Evolutionary conservation across 169 alveolate genomes (phyloP).

Genomic region (Plasmodium vivax): DNA sequence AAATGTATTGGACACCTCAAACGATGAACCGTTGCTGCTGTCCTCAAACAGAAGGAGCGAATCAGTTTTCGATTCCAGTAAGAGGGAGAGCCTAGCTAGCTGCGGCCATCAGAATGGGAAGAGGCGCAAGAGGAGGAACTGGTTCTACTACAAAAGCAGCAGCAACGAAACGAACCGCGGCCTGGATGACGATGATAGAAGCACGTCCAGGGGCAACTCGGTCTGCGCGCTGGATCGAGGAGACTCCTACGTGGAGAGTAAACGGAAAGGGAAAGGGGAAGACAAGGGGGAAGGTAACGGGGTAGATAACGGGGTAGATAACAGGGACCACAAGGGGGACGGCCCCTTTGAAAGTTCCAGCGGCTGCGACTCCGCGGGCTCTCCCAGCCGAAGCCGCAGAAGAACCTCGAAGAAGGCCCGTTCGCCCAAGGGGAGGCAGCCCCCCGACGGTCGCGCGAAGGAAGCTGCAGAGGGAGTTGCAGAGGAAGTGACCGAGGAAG

Average conservation of each 20-base stretch:
- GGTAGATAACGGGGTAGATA: not conserved
- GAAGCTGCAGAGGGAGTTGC: not conserved
- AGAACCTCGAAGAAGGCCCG: not conserved
- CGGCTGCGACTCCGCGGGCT: not conserved
- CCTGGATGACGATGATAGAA: not conserved
- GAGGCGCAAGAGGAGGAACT: constrained; percentile 15
- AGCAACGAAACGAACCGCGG: constrained; percentile 35
- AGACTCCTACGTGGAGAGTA: not conserved
- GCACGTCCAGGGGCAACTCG: not conserved
- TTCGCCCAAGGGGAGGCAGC: not conserved
- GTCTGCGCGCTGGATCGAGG: not conserved
- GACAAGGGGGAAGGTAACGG: too few species aligned
- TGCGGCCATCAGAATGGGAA: not conserved
- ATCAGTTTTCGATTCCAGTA: not conserved
- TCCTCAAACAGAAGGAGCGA: not conserved
- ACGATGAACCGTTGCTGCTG: not conserved
- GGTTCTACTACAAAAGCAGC: constrained; percentile 40
- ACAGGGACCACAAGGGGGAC: not conserved
- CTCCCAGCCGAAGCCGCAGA: not conserved
- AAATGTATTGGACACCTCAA: not conserved
- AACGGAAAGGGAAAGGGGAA: not conserved
- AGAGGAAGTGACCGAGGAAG: too few species aligned
- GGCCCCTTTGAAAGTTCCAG: not conserved
- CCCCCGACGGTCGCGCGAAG: not conserved
- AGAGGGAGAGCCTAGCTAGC: not conserved